Conservation (phyloP, 768 basidiomycete genomes). For the Saitozyma sp. region DNA sequence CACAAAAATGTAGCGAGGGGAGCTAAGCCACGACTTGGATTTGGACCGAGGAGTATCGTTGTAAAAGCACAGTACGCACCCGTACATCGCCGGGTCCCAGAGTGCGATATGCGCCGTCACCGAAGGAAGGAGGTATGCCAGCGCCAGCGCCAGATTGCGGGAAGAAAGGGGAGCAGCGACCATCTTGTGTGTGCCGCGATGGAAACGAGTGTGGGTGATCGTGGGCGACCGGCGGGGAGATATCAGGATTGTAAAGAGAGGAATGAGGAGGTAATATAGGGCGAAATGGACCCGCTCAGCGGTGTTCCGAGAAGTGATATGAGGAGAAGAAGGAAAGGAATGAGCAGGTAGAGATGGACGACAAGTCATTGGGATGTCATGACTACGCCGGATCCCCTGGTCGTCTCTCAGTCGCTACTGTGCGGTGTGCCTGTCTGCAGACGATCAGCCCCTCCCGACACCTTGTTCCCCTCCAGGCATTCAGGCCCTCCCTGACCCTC, state of each 20-base stretch:
- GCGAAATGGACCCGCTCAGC: no score
- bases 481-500: no score
- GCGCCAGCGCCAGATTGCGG: conserved; percentile 12
- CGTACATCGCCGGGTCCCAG: conserved; percentile 42
- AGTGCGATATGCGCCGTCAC: conserved; percentile 29
- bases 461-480: no score
- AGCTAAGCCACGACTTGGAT: not conserved
- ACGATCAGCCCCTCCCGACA: no score
- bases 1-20: not conserved
- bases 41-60: not conserved
- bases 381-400: no score
- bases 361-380: no score
- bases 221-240: not conserved
- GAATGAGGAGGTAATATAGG: not conserved
- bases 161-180: no score
- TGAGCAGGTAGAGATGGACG: not conserved
- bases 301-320: not conserved
- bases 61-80: conserved; percentile 19
- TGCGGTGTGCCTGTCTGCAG: no score
- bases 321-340: not conserved
- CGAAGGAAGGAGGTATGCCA: not conserved
- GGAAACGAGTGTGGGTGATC: conserved; percentile 1
- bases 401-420: no score
- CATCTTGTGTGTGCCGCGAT: no score
- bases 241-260: not conserved